Base-by-base conservation (phyloP, 345 rosid genomes). In the Acer campestre region DNA sequence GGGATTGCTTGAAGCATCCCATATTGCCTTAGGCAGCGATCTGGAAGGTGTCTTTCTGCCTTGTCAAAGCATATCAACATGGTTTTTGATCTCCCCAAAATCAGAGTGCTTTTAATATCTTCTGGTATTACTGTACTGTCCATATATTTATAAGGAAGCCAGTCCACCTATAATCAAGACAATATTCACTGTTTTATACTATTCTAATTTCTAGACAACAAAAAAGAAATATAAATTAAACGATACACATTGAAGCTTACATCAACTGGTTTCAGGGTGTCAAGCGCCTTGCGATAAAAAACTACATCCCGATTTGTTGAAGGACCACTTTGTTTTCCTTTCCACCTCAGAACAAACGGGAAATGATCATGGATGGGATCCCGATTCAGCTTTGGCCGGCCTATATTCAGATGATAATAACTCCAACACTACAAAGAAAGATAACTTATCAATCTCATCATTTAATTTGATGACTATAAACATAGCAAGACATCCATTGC, bases 41-140 rank as follows among this genome's bases (percentile, higher is more conserved):
- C 92, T 76, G 99, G 97, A 6, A 96, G 94, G 82, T 96, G 99
- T 79, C 99, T 92, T 86, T 95, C 99, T 18, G 99, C 98, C 93
- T 95, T 95, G 84, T 93, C 99, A 75, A 93, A 95, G 80, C 98
- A 95, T 79, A 95, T 89, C 77, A 95, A 86, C 98, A 92, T 95
- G 23, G 99, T 91, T 84, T 88, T 93, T 11, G 99, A 92, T 87
- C 98, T 92, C 79, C 98, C 97, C 78, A 95, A 78, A 84, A 82
- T 82, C 82, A 95, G 80, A 68, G 87, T 84, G 72, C 66, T 81
- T 83, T 82, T 86, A 12, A 92, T 90, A 71, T 85, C 83, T 71
- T 89, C 91, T 1, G 98, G 97, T 84, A 93, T 90, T 18, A 76
- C 88, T 69, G 89, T 85, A 67, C 86, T 86, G 70, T 93, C 93